A percentile compares a stretch with the other conserved stretches of the same genome.
Evolutionary conservation across 202 grass and related monocot species (phyloP).

Genomic region (Sporobolus alterniflorus): DNA sequence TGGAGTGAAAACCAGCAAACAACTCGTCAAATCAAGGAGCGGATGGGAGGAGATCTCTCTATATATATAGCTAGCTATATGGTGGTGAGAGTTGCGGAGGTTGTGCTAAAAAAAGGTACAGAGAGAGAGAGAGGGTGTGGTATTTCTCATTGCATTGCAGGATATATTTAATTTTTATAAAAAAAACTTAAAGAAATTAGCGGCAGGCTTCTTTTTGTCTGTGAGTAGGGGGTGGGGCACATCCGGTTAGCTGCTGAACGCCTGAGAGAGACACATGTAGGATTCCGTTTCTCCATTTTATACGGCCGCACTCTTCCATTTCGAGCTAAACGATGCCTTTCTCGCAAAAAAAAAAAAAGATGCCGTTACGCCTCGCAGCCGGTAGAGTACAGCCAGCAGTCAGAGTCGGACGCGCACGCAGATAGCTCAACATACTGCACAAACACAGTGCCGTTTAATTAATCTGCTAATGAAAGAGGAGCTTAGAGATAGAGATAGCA

Average conservation of each 20-base stretch:
- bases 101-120: neutral
- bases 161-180: too few species aligned
- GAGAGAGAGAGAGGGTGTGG: neutral
- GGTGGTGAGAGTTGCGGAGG: neutral
- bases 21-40: neutral
- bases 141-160: too few species aligned
- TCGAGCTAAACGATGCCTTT: slow-evolving; percentile 3
- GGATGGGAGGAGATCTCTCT: neutral
- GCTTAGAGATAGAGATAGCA: neutral
- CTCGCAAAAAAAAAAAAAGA: too few species aligned
- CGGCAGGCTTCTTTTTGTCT: neutral
- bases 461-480: neutral
- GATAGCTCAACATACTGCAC: neutral
- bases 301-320: slow-evolving; percentile 7
- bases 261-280: slow-evolving; percentile 9
- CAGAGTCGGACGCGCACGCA: neutral
- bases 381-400: neutral
- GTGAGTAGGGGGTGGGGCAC: slow-evolving; percentile 1
- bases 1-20: neutral
- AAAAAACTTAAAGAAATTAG: too few species aligned
- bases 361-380: too few species aligned
- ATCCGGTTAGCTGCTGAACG: slow-evolving; percentile 12
- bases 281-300: neutral
- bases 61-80: slow-evolving; percentile 29
- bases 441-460: neutral